Percentiles rank a stretch among this genome's conserved stretches.
phyloP scores from a whole-genome alignment of 257 asterid genomes.

The Solanum peruvianum region DNA sequence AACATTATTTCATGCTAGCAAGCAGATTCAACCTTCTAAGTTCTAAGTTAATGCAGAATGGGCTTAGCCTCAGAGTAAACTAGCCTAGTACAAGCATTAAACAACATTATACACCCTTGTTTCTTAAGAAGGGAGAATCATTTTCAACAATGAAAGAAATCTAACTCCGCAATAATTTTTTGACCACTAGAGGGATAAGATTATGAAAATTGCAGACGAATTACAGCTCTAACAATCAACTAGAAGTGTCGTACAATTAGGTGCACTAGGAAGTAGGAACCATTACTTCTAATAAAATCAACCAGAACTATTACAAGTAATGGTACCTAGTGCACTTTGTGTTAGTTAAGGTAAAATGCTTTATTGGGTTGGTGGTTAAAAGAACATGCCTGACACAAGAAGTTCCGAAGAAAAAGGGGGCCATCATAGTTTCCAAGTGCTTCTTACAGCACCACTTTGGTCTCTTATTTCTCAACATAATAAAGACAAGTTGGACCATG shows the following conservation, averaged over 20 bases:
- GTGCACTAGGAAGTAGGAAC: not conserved
- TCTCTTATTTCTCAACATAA: not conserved
- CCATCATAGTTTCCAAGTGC: not conserved
- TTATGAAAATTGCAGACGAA: not conserved
- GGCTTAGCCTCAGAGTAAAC: not conserved
- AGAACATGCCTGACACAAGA: not conserved
- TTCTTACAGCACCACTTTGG: not conserved
- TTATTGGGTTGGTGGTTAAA: not conserved
- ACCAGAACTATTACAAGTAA: not conserved
- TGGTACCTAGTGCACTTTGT: not conserved
- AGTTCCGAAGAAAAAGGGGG: not conserved
- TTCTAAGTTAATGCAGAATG: not conserved
- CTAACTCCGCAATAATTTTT: not conserved
- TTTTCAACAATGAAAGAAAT: not conserved
- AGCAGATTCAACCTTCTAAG: not conserved
- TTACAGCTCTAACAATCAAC: not conserved
- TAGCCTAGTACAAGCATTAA: not conserved
- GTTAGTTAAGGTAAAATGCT: not conserved
- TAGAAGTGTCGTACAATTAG: not conserved
- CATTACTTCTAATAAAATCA: not conserved
- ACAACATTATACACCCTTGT: not conserved
- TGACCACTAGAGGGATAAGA: not conserved
- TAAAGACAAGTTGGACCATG: not conserved
- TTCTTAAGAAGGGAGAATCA: not conserved
- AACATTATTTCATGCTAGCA: not conserved